Conservation (phyloP, 2,329 filamentous ascomycete species). For the Tothia fuscella region DNA sequence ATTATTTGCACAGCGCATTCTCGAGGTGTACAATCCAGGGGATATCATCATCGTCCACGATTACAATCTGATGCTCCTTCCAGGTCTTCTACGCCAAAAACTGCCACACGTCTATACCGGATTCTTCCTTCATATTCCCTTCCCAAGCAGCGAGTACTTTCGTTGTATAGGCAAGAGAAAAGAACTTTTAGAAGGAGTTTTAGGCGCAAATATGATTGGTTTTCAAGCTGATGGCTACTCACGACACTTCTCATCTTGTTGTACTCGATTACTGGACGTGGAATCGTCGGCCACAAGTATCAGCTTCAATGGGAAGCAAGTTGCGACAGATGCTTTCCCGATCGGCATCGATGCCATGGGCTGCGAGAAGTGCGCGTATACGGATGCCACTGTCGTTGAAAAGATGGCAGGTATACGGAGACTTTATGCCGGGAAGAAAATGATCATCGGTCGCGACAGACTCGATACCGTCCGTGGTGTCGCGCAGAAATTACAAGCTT, state of each 20-base stretch:
- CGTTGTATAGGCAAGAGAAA: slow-evolving; percentile 79
- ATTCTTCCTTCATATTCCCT: slow-evolving; percentile 89
- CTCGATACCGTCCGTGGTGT: slow-evolving; percentile 87
- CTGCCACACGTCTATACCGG: slow-evolving; percentile 84
- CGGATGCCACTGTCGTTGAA: slow-evolving; percentile 55
- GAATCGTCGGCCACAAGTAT: slow-evolving; percentile 75
- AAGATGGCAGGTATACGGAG: slow-evolving; percentile 60
- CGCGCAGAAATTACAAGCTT: slow-evolving; percentile 90
- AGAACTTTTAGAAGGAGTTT: slow-evolving; percentile 77
- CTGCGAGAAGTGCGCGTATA: slow-evolving; percentile 65
- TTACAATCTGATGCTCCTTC: slow-evolving; percentile 83
- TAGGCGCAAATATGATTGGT: slow-evolving; percentile 84
- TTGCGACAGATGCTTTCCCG: slow-evolving; percentile 85
- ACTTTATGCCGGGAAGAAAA: slow-evolving; percentile 78
- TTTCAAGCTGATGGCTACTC: slow-evolving; percentile 96
- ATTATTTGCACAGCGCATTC: slow-evolving; percentile 78
- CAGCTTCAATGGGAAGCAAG: slow-evolving; percentile 77
- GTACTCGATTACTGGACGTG: slow-evolving; percentile 81
- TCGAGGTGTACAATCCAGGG: slow-evolving; percentile 80
- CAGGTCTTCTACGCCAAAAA: slow-evolving; percentile 75
- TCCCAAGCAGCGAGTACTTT: slow-evolving; percentile 92
- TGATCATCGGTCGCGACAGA: slow-evolving; percentile 91
- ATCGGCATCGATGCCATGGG: slow-evolving; percentile 86
- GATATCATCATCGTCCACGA: slow-evolving; percentile 91
- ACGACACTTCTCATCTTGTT: slow-evolving; percentile 87